Evolutionary conservation across 495 filamentous ascomycete species (phyloP).

Genomic region (Talaromyces borbonicus): DNA sequence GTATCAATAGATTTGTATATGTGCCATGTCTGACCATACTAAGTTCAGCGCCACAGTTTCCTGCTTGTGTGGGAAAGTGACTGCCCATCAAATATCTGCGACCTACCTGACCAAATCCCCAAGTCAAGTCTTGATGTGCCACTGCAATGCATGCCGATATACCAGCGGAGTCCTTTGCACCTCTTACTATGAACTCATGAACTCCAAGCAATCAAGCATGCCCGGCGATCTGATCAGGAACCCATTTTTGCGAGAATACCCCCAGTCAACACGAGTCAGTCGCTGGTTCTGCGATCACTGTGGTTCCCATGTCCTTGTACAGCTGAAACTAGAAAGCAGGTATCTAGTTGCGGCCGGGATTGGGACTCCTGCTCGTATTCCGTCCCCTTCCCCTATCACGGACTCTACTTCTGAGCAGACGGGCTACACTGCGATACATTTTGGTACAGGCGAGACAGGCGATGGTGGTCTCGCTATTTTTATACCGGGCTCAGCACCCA

Average conservation of each 20-base stretch:
- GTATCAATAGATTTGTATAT: too few species aligned
- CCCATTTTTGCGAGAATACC: slow-evolving; percentile 33
- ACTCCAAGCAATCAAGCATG: slow-evolving; percentile 17
- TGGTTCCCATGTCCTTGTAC: slow-evolving; percentile 51
- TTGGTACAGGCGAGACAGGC: slow-evolving; percentile 35
- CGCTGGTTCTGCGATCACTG: slow-evolving; percentile 64
- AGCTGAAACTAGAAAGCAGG: slow-evolving; percentile 17
- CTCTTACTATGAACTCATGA: slow-evolving; percentile 36
- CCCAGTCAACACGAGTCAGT: slow-evolving; percentile 32
- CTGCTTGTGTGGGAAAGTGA: slow-evolving; percentile 47
- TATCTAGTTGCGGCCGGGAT: slow-evolving; percentile 38
- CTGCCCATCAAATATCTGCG: slow-evolving; percentile 29
- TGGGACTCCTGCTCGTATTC: too few species aligned
- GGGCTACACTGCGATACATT: slow-evolving; percentile 27
- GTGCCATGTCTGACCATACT: slow-evolving; percentile 2
- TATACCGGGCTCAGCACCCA: slow-evolving; percentile 21
- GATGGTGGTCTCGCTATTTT: slow-evolving; percentile 52
- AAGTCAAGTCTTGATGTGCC: slow-evolving; percentile 43
- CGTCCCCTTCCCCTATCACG: slow-evolving; percentile 18
- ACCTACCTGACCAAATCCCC: slow-evolving; percentile 16
- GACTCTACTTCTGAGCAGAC: slow-evolving; percentile 27
- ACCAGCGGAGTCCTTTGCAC: slow-evolving; percentile 47
- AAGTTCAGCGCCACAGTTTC: slow-evolving; percentile 24
- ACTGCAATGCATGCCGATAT: slow-evolving; percentile 54
- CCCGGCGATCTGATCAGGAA: not conserved